Conservation (phyloP, 441 rosid species). For the Eruca vesicaria region DNA sequence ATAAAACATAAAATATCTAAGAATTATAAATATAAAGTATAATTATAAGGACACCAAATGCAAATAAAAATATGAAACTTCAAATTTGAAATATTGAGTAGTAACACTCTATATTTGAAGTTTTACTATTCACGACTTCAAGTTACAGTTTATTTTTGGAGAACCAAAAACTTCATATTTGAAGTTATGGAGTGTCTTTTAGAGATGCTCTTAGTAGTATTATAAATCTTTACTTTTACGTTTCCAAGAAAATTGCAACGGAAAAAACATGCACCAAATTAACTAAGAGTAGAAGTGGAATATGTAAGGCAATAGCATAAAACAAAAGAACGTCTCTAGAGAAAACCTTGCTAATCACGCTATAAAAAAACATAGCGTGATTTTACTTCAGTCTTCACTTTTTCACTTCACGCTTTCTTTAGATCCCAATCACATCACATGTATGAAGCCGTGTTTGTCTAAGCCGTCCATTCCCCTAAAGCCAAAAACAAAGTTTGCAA, state of each 20-base stretch:
- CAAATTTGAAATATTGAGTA: too few relatives aligned
- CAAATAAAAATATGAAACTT: too few relatives aligned
- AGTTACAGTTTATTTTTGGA: too few relatives aligned
- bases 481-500: constrained; percentile 5
- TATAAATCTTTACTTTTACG: neutral
- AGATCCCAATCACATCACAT: constrained; percentile 31
- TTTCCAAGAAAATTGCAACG: constrained; percentile 16
- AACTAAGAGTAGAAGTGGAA: neutral
- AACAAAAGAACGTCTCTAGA: constrained; percentile 8
- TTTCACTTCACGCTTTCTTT: constrained; percentile 6
- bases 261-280: constrained; percentile 21
- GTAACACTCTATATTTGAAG: too few relatives aligned
- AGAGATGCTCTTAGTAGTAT: too few relatives aligned
- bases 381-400: constrained; percentile 23
- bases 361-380: constrained; percentile 16
- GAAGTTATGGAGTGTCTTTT: too few relatives aligned
- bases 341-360: constrained; percentile 18
- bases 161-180: too few relatives aligned
- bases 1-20: too few relatives aligned
- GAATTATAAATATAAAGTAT: too few relatives aligned
- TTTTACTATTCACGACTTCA: too few relatives aligned
- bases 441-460: constrained; percentile 29
- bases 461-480: constrained; percentile 26
- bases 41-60: too few relatives aligned
- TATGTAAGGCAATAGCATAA: constrained; percentile 2